These are phyloP conservation scores for Stephanodiscus minutulus DNA, from an alignment of 108 stramenopile genomes.

Conservation along the genomic window DNA sequence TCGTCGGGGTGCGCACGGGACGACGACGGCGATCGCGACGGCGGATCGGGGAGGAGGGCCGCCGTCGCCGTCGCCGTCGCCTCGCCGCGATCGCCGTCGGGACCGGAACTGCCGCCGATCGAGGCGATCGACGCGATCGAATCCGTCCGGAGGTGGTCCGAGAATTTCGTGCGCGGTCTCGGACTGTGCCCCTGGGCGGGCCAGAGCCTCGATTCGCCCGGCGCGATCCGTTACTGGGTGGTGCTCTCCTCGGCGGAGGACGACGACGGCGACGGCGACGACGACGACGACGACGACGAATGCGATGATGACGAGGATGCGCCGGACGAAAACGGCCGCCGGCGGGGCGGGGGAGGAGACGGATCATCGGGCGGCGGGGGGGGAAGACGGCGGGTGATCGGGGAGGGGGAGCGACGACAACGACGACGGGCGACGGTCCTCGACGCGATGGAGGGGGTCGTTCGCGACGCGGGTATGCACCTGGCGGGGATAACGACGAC, in stretches of 20 bases:
- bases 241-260: conserved; percentile 15
- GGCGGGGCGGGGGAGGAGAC: too few species aligned
- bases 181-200: conserved; percentile 77
- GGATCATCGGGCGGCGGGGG: too few species aligned
- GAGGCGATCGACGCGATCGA: conserved; percentile 40
- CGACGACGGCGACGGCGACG: background rate
- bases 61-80: too few species aligned
- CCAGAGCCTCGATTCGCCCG: conserved; percentile 43
- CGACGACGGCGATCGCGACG: too few species aligned
- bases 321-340: too few species aligned
- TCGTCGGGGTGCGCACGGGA: too few species aligned
- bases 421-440: conserved; percentile 2
- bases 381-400: background rate
- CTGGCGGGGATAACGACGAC: conserved; percentile 17
- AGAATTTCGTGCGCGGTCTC: conserved; percentile 60
- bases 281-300: too few species aligned
- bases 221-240: conserved; percentile 64
- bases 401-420: background rate
- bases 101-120: background rate
- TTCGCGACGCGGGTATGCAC: conserved; percentile 30
- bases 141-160: conserved; percentile 61
- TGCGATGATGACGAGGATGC: too few species aligned
- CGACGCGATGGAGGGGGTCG: conserved; percentile 25
- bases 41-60: too few species aligned
- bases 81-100: too few species aligned